phyloP scores from a whole-genome alignment of 331 rosid species.

The Phaseolus coccineus region DNA sequence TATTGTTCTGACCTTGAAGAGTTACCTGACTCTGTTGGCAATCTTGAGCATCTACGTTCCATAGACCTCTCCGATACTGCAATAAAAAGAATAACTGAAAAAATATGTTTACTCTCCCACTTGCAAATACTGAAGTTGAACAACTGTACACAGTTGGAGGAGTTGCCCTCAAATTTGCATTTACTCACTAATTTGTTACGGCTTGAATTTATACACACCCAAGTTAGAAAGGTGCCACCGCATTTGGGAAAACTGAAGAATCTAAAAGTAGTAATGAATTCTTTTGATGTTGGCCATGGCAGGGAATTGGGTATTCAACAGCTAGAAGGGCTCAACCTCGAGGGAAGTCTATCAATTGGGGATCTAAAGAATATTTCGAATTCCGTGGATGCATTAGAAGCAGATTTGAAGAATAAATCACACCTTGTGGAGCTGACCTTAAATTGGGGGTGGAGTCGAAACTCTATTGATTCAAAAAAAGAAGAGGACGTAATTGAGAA shows the following conservation, averaged over 20 bases:
- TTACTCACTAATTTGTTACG: not conserved
- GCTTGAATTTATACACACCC: no score
- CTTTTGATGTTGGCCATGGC: not conserved
- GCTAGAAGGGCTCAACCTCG: no score
- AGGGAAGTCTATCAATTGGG: not conserved
- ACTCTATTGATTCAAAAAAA: not conserved
- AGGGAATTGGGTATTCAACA: no score
- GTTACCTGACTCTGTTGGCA: not conserved
- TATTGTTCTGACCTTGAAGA: not conserved
- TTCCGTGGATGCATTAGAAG: not conserved
- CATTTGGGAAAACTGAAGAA: no score
- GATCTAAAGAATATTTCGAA: not conserved
- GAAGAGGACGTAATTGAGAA: not conserved
- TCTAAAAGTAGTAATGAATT: no score
- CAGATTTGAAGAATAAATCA: not conserved
- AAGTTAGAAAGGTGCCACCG: no score
- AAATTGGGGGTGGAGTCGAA: accelerated
- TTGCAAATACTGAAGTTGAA: not conserved
- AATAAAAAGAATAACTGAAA: not conserved
- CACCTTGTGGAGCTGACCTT: not conserved
- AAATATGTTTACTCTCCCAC: not conserved
- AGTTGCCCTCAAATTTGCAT: not conserved
- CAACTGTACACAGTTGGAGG: not conserved
- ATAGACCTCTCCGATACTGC: not conserved
- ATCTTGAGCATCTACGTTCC: not conserved